Conservation (phyloP, 1,139 yeast species). For the Candida sp. region DNA sequence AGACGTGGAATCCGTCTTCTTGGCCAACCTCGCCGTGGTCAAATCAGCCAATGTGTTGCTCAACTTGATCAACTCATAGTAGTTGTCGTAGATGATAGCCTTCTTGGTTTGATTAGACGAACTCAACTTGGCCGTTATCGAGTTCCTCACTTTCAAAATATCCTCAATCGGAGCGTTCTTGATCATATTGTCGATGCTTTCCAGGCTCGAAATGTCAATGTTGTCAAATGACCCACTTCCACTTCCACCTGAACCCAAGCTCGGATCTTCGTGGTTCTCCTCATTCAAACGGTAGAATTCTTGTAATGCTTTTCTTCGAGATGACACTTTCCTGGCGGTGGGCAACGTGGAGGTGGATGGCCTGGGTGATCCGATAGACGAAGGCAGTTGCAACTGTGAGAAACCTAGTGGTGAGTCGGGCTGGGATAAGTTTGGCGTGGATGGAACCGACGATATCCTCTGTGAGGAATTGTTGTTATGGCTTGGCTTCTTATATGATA, state of each 20-base stretch:
- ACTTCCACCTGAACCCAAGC: neutral
- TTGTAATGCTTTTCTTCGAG: slow-evolving; percentile 47
- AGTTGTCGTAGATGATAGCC: slow-evolving; percentile 51
- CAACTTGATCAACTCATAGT: slow-evolving; percentile 48
- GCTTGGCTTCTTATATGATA: slow-evolving; percentile 33
- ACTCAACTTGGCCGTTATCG: slow-evolving; percentile 33
- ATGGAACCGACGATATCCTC: slow-evolving; percentile 8
- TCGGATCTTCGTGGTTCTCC: neutral
- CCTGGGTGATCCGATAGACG: slow-evolving; percentile 10
- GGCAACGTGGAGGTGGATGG: slow-evolving; percentile 8
- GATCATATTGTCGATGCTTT: slow-evolving; percentile 36
- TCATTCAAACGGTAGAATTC: slow-evolving; percentile 40
- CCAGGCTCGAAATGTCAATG: slow-evolving; percentile 23
- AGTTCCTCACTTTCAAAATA: slow-evolving; percentile 39
- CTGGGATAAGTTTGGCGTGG: slow-evolving; percentile 5
- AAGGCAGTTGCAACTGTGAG: slow-evolving; percentile 11
- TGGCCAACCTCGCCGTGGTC: slow-evolving; percentile 21
- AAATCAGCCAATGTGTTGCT: slow-evolving; percentile 39
- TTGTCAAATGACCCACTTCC: neutral
- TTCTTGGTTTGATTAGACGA: slow-evolving; percentile 48
- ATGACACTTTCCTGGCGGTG: slow-evolving; percentile 35
- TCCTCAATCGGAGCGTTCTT: slow-evolving; percentile 35
- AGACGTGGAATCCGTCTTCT: neutral
- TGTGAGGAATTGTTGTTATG: slow-evolving; percentile 1
- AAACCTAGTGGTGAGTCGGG: slow-evolving; percentile 6